phyloP scores from a whole-genome alignment of 768 basidiomycete species.

The Xanthoconium stramineum region DNA sequence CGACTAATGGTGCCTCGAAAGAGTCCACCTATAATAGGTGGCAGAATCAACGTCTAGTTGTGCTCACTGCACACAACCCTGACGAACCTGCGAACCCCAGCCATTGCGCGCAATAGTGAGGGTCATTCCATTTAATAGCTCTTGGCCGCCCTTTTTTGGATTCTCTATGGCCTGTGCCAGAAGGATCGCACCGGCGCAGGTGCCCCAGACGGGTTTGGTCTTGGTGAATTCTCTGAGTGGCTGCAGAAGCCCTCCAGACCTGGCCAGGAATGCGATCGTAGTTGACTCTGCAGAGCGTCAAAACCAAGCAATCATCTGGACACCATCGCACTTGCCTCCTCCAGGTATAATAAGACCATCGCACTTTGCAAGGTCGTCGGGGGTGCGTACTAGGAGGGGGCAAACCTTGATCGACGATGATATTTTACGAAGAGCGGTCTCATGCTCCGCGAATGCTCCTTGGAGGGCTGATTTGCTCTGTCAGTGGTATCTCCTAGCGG shows the following conservation, averaged over 20 bases:
- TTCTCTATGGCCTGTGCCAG: conserved; percentile 72
- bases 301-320: neutral
- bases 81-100: conserved; percentile 83
- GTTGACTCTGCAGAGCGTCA: conserved; percentile 67
- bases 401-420: conserved; percentile 43
- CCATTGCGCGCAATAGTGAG: conserved; percentile 84
- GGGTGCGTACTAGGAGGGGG: conserved; percentile 63
- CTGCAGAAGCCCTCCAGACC: conserved; percentile 72
- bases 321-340: conserved; percentile 52
- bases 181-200: conserved; percentile 93
- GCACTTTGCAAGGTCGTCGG: conserved; percentile 70
- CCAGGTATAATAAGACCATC: conserved; percentile 92
- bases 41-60: neutral
- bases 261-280: conserved; percentile 78
- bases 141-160: conserved; percentile 84
- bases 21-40: conserved; percentile 66
- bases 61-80: neutral
- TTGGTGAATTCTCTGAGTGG: conserved; percentile 73
- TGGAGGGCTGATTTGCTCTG: conserved; percentile 65
- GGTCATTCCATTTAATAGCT: conserved; percentile 76
- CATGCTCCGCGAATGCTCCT: conserved; percentile 90
- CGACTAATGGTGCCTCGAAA: conserved; percentile 75
- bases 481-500: neutral
- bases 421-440: conserved; percentile 61
- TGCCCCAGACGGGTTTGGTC: conserved; percentile 85